Base-by-base conservation (phyloP, 331 rosid genomes). In the Erythrophleum ivorense region DNA sequence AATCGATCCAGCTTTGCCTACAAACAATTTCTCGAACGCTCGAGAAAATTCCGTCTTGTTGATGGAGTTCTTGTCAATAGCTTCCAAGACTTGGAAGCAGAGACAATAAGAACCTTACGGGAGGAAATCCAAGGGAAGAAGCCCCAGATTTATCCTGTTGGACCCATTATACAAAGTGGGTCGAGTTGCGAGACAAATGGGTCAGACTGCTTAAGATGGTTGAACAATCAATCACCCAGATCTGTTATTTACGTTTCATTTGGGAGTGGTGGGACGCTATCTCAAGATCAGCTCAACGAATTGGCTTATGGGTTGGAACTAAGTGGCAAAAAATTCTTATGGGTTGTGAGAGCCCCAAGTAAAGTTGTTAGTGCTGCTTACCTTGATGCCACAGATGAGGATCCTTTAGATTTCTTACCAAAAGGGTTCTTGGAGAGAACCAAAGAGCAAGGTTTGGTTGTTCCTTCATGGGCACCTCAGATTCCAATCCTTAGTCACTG, bases 191-290 rank as follows among this genome's bases (percentile, higher is more conserved):
- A 66, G 8, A 2, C 14, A 15, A 3, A 36, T 2, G 67, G 18
- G 2, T 36, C 46, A 6, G 49, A 18, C 9, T 66, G 50, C 16
- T 7, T 66, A 15, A 66, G 15, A 18, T 66, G 72, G 72, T 38
- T 66, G 72, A 4, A 18, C 19, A 66, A 66, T 7, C 72, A 66
- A 6, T 29, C 50, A 7, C 24, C 19, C 7, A 66, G 3, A 38
- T 66, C 72, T 3, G 72, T 66, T 66, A 5, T 66, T 0, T 66
- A 66, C 16, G 46, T 36, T 18, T 66, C 49, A 15, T 66, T 66
- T 66, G 72, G 72, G 72, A 18, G 72, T 38, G 50, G 72, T 6
- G 72, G 72, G 72, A 66, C 72, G 3, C 14, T 66, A 9, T 38
- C 50, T 15, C 72, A 66, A 40, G 29, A 7, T 18, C 50, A 66